Base-by-base conservation (phyloP, 257 asterid species). In the Dorcoceras hygrometricum region DNA sequence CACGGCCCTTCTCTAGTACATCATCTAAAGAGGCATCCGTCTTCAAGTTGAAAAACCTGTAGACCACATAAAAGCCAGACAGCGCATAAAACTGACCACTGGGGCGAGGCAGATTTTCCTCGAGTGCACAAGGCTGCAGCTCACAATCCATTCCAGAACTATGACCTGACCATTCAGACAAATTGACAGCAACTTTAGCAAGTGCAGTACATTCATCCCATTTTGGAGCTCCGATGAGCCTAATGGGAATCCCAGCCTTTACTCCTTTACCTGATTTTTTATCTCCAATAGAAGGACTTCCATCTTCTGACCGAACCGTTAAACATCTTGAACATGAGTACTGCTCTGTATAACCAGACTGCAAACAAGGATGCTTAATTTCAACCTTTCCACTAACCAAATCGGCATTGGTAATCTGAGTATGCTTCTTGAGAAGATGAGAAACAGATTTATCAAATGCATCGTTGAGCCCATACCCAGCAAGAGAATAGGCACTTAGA, bases 391-490 rank as follows among this genome's bases (percentile, higher is more conserved):
- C 88, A 27, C 61, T 64, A 54, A 66, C 43, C 56, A 82, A 71
- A 70, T 85, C 79, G 27, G 75, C 78, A 72, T 68, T 68, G 66
- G 71, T 75, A 51, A 78, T 66, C 64, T 71, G 71, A 70, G 88
- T 80, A 65, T 61, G 82, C 76, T 67, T 76, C 72, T 73, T 80
- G 64, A 86, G 67, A 74, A 86, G 84, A 62, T 75, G 70, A 78
- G 78, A 75, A 34, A 86, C 87, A 19, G 94, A 84, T 79, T 78
- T 86, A 77, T 81, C 93, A 73, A 86, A 86, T 56, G 93, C 93
- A 71, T 86, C 93, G 72, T 86, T 86, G 57, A 86, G 80, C 27
- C 93, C 93, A 61, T 83, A 86, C 65, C 93, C 93, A 27, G 84
- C 76, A 66, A 86, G 77, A 32, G 93, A 86, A 77, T 83, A 86